Evolutionary conservation across 257 asterid species (phyloP), one percentile per base, ranked within the genome.

Genomic region (Przewalskia tangutica): DNA sequence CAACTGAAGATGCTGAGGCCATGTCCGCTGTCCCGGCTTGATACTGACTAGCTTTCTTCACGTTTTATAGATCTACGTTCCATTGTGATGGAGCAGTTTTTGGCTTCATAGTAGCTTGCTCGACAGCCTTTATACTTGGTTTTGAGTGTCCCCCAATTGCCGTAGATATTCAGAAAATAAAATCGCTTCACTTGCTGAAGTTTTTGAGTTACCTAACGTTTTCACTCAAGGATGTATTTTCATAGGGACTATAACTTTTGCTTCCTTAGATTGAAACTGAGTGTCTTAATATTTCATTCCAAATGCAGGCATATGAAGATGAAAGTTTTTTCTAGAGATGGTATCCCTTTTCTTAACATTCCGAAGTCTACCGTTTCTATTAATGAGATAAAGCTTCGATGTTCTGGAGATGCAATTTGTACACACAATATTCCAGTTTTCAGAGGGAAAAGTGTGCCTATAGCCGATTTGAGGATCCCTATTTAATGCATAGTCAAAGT

Each of bases 1-100:
- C 88, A 2, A 27, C 79, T 17, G 91, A 91, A 82, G 97, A 89
- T 73, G 86, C 87, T 17, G 95, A 91, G 82, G 82, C 89, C 12
- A 64, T 65, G 81, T 38, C 89, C 79, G 84, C 89, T 50, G 42
- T 84, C 75, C 80, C 89, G 32, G 82, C 89, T 50, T 88, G 86
- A 87, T 17, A 1, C 16, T 18, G 46, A 23, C 80, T 71, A 71
- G 79, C 3, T 71, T 46, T 71, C 59, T 2, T 23, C 80, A 75
- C 13, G 40, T 23, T 50, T 75, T 75, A 75, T 13, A 75, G 80
- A 75, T 75, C 56, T 23, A 50, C 46, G 16, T 75, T 50, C 56
- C 40, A 50, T 48, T 50, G 46, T 27, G 16, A 8, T 17, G 16
- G 44, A 75, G 23, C 76, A 23, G 27, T 75, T 27, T 75, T 75